Percentiles rank a stretch among this genome's conserved stretches.
These are phyloP conservation scores for Inonotus obliquus DNA, from an alignment of 1,284 basidiomycete genomes.

Conservation along the genomic window DNA sequence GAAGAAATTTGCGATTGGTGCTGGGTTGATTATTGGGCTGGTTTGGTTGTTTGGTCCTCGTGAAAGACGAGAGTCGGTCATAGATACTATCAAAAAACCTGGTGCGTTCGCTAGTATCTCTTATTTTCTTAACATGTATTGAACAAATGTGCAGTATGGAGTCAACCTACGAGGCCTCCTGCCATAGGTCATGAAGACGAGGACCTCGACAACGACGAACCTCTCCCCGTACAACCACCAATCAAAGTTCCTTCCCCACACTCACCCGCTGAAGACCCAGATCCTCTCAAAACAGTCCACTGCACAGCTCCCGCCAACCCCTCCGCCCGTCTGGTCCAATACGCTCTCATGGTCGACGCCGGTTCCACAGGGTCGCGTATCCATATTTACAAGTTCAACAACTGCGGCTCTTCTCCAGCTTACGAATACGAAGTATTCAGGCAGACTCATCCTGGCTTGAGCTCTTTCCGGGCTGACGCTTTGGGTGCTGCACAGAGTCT, in stretches of 20 bases:
- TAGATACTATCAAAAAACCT: slow-evolving; percentile 21
- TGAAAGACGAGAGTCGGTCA: slow-evolving; percentile 31
- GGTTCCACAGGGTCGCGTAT: slow-evolving; percentile 96
- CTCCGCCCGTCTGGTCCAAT: slow-evolving; percentile 68
- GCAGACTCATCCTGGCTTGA: slow-evolving; percentile 80
- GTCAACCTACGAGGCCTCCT: slow-evolving; percentile 17
- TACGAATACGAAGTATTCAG: slow-evolving; percentile 96
- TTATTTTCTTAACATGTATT: neutral
- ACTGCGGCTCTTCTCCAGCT: slow-evolving; percentile 73
- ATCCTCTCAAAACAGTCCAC: slow-evolving; percentile 58
- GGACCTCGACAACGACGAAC: slow-evolving; percentile 5
- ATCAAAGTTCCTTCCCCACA: slow-evolving; percentile 29
- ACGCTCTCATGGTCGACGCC: slow-evolving; percentile 96
- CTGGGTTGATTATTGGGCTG: slow-evolving; percentile 47
- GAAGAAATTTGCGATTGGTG: slow-evolving; percentile 63
- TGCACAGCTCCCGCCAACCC: slow-evolving; percentile 56
- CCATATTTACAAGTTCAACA: slow-evolving; percentile 97
- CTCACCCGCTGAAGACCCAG: slow-evolving; percentile 59
- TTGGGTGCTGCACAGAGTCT: slow-evolving; percentile 75
- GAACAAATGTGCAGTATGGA: slow-evolving; percentile 14
- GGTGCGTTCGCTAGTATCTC: slow-evolving; percentile 22
- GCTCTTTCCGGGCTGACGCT: slow-evolving; percentile 55
- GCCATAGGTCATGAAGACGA: slow-evolving; percentile 1
- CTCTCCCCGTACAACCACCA: slow-evolving; percentile 19
- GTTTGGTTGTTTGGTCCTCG: slow-evolving; percentile 63